Percentiles rank a stretch among this genome's conserved stretches.
Evolutionary conservation across 768 basidiomycete genomes (phyloP).

Genomic region (Cystobasidium onofrii): DNA sequence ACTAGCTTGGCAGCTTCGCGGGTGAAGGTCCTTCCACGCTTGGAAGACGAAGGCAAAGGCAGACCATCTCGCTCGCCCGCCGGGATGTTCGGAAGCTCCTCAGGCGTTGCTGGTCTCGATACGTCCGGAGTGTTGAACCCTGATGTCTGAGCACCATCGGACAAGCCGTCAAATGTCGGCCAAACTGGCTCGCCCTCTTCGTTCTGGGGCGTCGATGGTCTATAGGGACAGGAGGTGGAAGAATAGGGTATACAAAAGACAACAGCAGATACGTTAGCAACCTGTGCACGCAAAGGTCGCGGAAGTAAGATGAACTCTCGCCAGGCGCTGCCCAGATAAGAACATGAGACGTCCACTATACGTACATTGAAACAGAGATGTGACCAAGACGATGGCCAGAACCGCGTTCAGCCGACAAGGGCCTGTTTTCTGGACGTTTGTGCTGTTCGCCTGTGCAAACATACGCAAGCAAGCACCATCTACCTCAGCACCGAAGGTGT

Average conservation of each 20-base stretch:
- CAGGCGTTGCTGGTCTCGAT: conserved; percentile 19
- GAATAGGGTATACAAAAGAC: not conserved
- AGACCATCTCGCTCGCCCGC: conserved; percentile 33
- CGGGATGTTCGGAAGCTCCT: conserved; percentile 4
- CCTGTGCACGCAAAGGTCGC: not conserved
- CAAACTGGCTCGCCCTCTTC: not conserved
- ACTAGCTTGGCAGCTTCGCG: conserved; percentile 27
- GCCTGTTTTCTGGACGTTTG: not conserved
- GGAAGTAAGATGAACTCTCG: not conserved
- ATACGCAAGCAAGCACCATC: not conserved
- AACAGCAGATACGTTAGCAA: not conserved
- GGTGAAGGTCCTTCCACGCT: conserved; percentile 14
- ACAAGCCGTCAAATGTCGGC: not conserved
- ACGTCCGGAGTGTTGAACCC: conserved; percentile 1
- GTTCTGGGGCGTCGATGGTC: not conserved
- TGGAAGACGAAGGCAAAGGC: conserved; percentile 2
- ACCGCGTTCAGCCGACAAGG: not conserved
- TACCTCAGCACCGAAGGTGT: not conserved
- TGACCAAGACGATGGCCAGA: conserved; percentile 4
- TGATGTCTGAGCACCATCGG: conserved; percentile 22
- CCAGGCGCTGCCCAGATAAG: not conserved
- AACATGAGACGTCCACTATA: not conserved
- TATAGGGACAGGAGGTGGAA: not conserved
- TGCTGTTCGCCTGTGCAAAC: not conserved
- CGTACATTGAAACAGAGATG: conserved; percentile 14